Base-by-base conservation (phyloP, 2,329 filamentous ascomycete genomes). In the Colletotrichum caudatum region DNA sequence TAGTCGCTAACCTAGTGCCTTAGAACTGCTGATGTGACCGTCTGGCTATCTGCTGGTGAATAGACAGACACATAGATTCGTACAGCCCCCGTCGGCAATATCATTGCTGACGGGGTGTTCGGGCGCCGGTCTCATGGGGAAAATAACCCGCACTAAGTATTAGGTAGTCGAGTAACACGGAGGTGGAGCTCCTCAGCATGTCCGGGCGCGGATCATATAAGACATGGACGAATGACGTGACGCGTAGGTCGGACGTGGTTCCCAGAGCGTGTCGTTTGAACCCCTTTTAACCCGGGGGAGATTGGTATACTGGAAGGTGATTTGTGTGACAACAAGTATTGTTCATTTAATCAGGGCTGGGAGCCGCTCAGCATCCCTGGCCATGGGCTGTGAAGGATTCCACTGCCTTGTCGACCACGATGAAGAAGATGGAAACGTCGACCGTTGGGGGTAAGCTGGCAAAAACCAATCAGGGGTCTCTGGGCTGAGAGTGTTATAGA, bases 201-300 rank as follows among this genome's bases (percentile, higher is more conserved):
- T 64, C 59, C 59, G 50, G 65, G 59, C 29, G 53, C 59, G 46
- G 53, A 71, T 64, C 65, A 69, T 39, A 69, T 39, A 29, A 29
- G 53, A 37, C 48, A 46, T 46, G 41, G 37, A 37, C 26, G 57
- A 68, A 64, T 71, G 69, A 69, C 66, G 69, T 69, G 65, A 71
- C 65, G 46, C 33, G 20, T 56, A 41, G 46, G 20, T 50, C 29
- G 39, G 48, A 64, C 20, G 66, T 57, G 59, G 26, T 64, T 64
- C 58, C 39, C 60, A 37, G 59, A 20, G 48, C 7, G 59, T 69
- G 26, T 37, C n/a, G 60, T 64, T 71, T 18, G 37, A 54, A 44
- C 69, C 58, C 26, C 65, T 59, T 60, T 71, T 48, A 50, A 68
- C 64, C 65, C 26, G 65, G 59, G 59, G 53, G 65, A 71, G 66